A percentile compares a stretch with the other conserved stretches of the same genome.
phyloP scores from a whole-genome alignment of 305 asterid species.

The Ajuga reptans region DNA sequence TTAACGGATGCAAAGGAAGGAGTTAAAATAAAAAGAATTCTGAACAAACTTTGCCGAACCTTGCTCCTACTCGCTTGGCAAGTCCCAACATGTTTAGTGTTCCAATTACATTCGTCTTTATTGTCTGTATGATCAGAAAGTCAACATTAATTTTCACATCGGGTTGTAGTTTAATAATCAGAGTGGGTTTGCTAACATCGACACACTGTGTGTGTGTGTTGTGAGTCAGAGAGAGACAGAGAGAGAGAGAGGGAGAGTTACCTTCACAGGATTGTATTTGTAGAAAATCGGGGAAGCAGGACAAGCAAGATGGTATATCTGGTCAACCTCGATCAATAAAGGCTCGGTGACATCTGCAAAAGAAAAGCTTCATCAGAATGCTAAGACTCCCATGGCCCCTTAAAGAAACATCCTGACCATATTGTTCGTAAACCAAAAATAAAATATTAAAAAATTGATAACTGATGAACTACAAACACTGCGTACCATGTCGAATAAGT shows the following conservation, averaged over 20 bases:
- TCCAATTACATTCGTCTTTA: slow-evolving; percentile 96
- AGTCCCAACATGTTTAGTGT: slow-evolving; percentile 99
- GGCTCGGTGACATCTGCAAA: slow-evolving; percentile 83
- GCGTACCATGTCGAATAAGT: slow-evolving; percentile 87
- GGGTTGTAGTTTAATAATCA: background rate
- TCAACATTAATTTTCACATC: background rate
- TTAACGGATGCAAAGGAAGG: background rate
- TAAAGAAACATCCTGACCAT: background rate
- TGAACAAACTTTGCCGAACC: slow-evolving; percentile 36
- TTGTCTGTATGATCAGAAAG: slow-evolving; percentile 45
- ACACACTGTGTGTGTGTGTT: background rate
- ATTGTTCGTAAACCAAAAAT: background rate
- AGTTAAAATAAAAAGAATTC: background rate
- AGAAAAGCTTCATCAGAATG: background rate
- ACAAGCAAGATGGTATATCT: slow-evolving; percentile 95
- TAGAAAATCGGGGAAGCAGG: slow-evolving; percentile 98
- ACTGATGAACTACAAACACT: slow-evolving; percentile 15
- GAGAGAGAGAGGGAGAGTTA: slow-evolving; percentile 19
- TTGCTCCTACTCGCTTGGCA: slow-evolving; percentile 97
- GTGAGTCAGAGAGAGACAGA: background rate
- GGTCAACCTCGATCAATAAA: slow-evolving; percentile 78
- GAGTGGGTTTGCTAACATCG: background rate
- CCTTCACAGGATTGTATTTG: slow-evolving; percentile 97
- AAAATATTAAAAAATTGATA: background rate
- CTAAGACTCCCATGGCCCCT: background rate